Base-by-base conservation (phyloP, 176 grass and related monocot genomes). In the Hsuehochloa calcarea region DNA sequence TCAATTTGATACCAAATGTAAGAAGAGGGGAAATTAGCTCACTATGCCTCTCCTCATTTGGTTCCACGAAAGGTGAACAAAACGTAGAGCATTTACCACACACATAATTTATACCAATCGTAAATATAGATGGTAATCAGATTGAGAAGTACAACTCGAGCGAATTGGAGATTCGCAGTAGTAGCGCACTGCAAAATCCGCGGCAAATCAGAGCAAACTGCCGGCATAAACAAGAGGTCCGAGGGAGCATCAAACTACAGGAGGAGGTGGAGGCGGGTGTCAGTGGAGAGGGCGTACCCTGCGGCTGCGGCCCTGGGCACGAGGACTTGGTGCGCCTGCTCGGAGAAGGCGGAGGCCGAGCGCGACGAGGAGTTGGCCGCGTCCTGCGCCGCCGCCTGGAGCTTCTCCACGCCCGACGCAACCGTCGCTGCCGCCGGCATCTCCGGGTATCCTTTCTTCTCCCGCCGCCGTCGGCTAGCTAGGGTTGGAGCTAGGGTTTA, bases 311-410 rank as follows among this genome's bases (percentile, higher is more conserved):
- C 26, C 81, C 87, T 84, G 44, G 44, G 58, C 23, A 89, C 47
- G 46, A 89, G 67, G 67, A 38, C 16, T 14, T 84, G 87, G 58
- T 75, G 60, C 47, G 78, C 85, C 49, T 87, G 85, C 47, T 89
- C 67, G 37, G 87, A 84, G 37, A 84, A 89, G 46, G 81, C 35
- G n/a, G 19, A 23, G 19, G 67, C 37, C 23, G 87, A 84, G 45
- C 81, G 75, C 56, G 81, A 84, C 2, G 87, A 84, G 14, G 87
- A 89, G 68, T 29, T 74, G 35, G 59, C 81, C 6, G 81, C 87
- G 25, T 89, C 81, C 81, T 80, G 75, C 26, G 81, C 75, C 14
- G 81, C 81, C 0, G 60, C 38, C 35, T 84, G 87, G 3, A 84
- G 37, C 68, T 35, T 80, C 67, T 79, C 87, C 58, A 79, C 67